Evolutionary conservation across 2,329 filamentous ascomycete species (phyloP).

Genomic region (Epicoccum sorghinum): DNA sequence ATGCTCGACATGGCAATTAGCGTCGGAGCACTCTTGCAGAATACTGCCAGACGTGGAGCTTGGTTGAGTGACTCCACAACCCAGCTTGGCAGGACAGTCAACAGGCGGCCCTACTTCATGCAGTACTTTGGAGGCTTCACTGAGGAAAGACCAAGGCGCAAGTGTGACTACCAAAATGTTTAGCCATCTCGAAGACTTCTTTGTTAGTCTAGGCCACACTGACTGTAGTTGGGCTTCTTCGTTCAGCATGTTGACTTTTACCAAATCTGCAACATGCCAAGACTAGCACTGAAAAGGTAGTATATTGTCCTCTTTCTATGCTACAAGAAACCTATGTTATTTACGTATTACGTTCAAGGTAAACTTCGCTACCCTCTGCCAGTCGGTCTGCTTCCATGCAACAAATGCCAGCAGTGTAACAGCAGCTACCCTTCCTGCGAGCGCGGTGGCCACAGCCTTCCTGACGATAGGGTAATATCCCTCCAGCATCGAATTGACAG

Average conservation of each 20-base stretch:
- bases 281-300: too few relatives aligned
- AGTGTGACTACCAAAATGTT: too few relatives aligned
- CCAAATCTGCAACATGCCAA: too few relatives aligned
- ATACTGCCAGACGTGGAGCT: background rate
- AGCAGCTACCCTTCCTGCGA: conserved; percentile 46
- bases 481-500: conserved; percentile 57
- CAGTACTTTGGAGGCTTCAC: too few relatives aligned
- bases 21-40: conserved; percentile 7
- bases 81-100: conserved; percentile 1
- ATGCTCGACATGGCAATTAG: conserved; percentile 11
- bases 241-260: too few relatives aligned
- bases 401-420: conserved; percentile 29
- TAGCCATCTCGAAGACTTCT: too few relatives aligned
- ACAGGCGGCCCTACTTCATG: too few relatives aligned
- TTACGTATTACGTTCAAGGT: background rate
- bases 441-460: conserved; percentile 52
- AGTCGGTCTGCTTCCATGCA: conserved; percentile 27
- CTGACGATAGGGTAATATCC: conserved; percentile 60
- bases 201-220: too few relatives aligned
- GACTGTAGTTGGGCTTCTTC: too few relatives aligned
- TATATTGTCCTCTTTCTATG: background rate
- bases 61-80: too few relatives aligned
- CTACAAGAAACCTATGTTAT: background rate
- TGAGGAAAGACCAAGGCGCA: too few relatives aligned
- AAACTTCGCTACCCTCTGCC: conserved; percentile 2